Evolutionary conservation across 495 filamentous ascomycete species (phyloP).

Genomic region (Ramalina intermedia): DNA sequence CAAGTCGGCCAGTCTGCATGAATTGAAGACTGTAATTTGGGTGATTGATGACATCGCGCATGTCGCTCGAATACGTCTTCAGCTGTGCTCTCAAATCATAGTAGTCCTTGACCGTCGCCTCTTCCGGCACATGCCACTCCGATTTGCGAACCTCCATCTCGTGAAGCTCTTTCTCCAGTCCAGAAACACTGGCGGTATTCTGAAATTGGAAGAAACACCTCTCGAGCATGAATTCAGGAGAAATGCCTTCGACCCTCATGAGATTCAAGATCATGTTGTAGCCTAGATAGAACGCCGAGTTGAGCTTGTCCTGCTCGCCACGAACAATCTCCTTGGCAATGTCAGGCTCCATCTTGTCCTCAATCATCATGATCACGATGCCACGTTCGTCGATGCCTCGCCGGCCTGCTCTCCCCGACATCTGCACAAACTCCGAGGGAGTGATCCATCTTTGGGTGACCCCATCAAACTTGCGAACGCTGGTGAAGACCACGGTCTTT

Average conservation of each 20-base stretch:
- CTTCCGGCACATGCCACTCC: slow-evolving; percentile 64
- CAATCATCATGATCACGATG: slow-evolving; percentile 99
- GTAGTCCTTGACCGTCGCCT: slow-evolving; percentile 80
- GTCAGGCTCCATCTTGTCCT: slow-evolving; percentile 90
- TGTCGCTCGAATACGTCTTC: slow-evolving; percentile 65
- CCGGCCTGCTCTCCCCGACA: slow-evolving; percentile 93
- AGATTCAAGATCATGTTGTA: slow-evolving; percentile 99
- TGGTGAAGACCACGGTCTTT: slow-evolving; percentile 96
- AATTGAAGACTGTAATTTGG: slow-evolving; percentile 71
- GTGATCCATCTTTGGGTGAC: slow-evolving; percentile 69
- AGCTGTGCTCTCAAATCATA: slow-evolving; percentile 74
- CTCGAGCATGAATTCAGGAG: slow-evolving; percentile 93
- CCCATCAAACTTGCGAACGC: slow-evolving; percentile 88
- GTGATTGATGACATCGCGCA: slow-evolving; percentile 77
- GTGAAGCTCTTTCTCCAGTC: slow-evolving; percentile 64
- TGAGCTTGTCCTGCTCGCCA: slow-evolving; percentile 88
- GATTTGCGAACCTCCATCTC: slow-evolving; percentile 58
- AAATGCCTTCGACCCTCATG: slow-evolving; percentile 89
- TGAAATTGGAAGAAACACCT: slow-evolving; percentile 97
- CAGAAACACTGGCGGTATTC: slow-evolving; percentile 70
- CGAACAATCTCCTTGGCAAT: slow-evolving; percentile 87
- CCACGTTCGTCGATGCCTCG: slow-evolving; percentile 94
- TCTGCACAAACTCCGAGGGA: slow-evolving; percentile 94
- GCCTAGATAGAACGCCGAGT: slow-evolving; percentile 95
- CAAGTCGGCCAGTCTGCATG: slow-evolving; percentile 64